Base-by-base conservation (phyloP, 768 basidiomycete species). In the Russula compacta region DNA sequence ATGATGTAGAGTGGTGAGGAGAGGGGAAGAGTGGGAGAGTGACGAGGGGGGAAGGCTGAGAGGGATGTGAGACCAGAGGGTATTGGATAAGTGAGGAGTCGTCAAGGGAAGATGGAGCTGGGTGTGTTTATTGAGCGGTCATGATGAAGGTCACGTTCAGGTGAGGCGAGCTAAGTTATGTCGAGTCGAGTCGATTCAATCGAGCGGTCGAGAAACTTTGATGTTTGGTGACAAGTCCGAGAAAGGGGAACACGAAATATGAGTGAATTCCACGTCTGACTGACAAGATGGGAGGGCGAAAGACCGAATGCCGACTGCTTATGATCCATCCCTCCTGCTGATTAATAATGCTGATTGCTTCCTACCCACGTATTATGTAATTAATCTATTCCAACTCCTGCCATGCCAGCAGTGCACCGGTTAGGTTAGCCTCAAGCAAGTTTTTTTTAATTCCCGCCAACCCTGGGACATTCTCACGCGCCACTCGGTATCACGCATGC, bases 101-200 rank as follows among this genome's bases (percentile, higher is more conserved):
- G 68, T 70, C 47, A 53, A 56, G 56, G 44, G 53, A 53, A 57
- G 54, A 50, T 57, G 58, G 48, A 47, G 53, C 47, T 63, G 67
- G 59, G 63, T 54, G 51, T 53, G 68, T 72, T 73, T 74, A 73
- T 71, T 66, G 72, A 63, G 71, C 66, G 68, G 71, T 73, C 74
- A 76, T 76, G 74, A 71, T 68, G 69, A 64, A 67, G 58, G 64
- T 64, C 60, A 72, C 69, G 73, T 70, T 71, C 64, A 64, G 56
- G 46, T 62, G 61, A 48, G 39, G 61, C 39, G 38, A 36, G 52
- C 21, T 46, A 14, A 19, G 56, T 33, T 55, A 38, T 61, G 40
- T 60, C 39, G 35, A 44, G 40, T 57, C 35, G 60, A 53, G 48
- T 51, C 44, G 11, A n/a, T n/a, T n/a, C n/a, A 46, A 12, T 46